Base-by-base conservation (phyloP, 2,329 filamentous ascomycete genomes). In the Xylariaceae sp. region DNA sequence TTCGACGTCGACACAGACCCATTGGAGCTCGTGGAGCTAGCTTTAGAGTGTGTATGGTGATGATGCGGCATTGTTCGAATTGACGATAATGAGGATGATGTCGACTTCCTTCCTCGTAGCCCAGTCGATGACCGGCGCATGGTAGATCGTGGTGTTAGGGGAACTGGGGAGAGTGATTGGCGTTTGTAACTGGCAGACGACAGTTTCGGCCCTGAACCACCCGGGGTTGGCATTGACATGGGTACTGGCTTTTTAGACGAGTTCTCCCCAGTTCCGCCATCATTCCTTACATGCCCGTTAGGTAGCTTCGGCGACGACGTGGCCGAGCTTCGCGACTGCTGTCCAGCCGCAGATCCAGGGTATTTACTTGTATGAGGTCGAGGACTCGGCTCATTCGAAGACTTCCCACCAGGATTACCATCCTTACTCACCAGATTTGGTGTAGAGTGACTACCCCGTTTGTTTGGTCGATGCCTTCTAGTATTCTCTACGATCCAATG, bases 1-100 rank as follows among this genome's bases (percentile, higher is more conserved):
- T 83, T 85, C 27, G 85, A 75, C 3, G 81, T 80, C 0, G 85
- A 83, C 4, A 85, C 82, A 0, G 85, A 85, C 19, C 82, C 84
- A 48, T 84, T 86, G 5, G 86, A 95, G 35, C 90, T 95, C 1
- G 90, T 93, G 0, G 90, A 96, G 0, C 88, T 95, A 0, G 93
- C 90, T 67, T 97, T 97, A 19, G 90, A 95, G 64, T 96, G 92
- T 2, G 85, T 84, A 63, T 93, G 87, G 42, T 85, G 83, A 54
- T 89, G 85, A 55, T 91, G 88, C 59, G 61, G 90, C 61, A 97
- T 89, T 36, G 87, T 94, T 47, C 93, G 85, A 46, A 98, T 85
- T 0, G 90, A 95, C 1, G 90, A 96, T 14, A 98, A 83, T 0
- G 91, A 97, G 0, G 90, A 95, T 0, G 90, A 96, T 0, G 93